phyloP scores from a whole-genome alignment of 2,329 filamentous ascomycete species.

The Aureobasidium vineae region DNA sequence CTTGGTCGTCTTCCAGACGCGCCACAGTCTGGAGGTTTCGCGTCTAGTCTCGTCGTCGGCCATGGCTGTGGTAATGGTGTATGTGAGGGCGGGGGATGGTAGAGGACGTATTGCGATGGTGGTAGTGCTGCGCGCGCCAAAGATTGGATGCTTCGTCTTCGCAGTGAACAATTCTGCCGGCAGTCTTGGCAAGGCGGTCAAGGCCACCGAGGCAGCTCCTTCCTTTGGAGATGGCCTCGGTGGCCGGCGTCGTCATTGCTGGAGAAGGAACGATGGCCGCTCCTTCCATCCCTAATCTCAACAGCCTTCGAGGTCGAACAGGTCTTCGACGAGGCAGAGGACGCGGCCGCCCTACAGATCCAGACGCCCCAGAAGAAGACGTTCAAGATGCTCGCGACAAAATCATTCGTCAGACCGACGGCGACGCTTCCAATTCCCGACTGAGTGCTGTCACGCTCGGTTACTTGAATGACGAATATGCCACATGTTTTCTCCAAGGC shows the following conservation, averaged over 20 bases:
- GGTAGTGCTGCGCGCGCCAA: background rate
- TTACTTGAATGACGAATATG: conserved; percentile 81
- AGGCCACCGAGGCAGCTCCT: background rate
- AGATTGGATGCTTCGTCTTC: conserved; percentile 1
- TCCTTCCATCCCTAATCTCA: conserved; percentile 70
- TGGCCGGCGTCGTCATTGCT: background rate
- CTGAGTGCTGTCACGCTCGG: conserved; percentile 83
- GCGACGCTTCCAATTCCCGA: conserved; percentile 83
- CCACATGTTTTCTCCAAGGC: conserved; percentile 63
- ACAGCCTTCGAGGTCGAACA: conserved; percentile 55
- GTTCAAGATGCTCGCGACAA: conserved; percentile 58
- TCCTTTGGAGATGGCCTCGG: too few species aligned
- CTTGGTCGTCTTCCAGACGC: conserved; percentile 87
- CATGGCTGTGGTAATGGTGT: conserved; percentile 27
- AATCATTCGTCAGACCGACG: conserved; percentile 83
- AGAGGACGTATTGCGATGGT: background rate
- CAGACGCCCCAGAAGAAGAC: conserved; percentile 32
- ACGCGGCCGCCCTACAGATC: conserved; percentile 38
- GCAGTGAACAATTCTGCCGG: conserved; percentile 11
- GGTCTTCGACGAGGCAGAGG: conserved; percentile 49
- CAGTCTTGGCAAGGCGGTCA: conserved; percentile 5
- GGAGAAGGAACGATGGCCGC: conserved; percentile 27
- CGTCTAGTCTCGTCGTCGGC: conserved; percentile 34
- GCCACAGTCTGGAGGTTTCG: conserved; percentile 70
- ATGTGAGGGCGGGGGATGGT: background rate